Evolutionary conservation across 768 basidiomycete species (phyloP), one percentile per base, ranked within the genome.

Genomic region (Jaapia argillacea): DNA sequence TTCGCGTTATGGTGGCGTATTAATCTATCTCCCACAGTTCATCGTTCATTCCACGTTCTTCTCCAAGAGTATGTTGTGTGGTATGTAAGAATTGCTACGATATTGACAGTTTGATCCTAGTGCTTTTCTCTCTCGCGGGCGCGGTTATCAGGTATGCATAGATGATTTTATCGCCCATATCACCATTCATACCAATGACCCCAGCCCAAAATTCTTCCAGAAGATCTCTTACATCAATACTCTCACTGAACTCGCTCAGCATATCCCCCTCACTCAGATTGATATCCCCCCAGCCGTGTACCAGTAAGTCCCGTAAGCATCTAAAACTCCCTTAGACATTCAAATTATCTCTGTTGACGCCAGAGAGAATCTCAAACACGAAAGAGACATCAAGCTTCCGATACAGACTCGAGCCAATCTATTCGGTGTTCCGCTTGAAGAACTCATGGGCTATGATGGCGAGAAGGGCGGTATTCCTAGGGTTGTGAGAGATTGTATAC

Each of bases 1-100:
- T 23, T 10, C 28, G 33, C 6, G 22, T 35, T 18, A 45, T 37
- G 5, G 43, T n/a, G n/a, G n/a, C n/a, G n/a, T n/a, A n/a, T n/a
- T n/a, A n/a, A n/a, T n/a, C n/a, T n/a, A n/a, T n/a, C n/a, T n/a
- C n/a, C n/a, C 21, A 4, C 54, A 89, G 85, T 85, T 81, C 59
- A 84, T 92, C 46, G 83, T 92, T 3, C 89, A 92, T 54, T 80
- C 89, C 2, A 84, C 81, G 2, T 87, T 86, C 61, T 91, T 89
- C 61, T 80, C 88, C 3, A 91, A 88, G 62, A 89, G 88, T 87
- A 45, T 16, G 76, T 59, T 25, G 16, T 36, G 21, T 43, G 42
- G 33, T 24, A 24, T 31, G 1, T 31, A 26, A 47, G 38, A n/a
- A 23, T 23, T 18, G 46, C 23, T 16, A 36, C 24, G 10, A 22